These are phyloP conservation scores for Pelargonium nanum DNA, from an alignment of 345 rosid species.

Conservation along the genomic window DNA sequence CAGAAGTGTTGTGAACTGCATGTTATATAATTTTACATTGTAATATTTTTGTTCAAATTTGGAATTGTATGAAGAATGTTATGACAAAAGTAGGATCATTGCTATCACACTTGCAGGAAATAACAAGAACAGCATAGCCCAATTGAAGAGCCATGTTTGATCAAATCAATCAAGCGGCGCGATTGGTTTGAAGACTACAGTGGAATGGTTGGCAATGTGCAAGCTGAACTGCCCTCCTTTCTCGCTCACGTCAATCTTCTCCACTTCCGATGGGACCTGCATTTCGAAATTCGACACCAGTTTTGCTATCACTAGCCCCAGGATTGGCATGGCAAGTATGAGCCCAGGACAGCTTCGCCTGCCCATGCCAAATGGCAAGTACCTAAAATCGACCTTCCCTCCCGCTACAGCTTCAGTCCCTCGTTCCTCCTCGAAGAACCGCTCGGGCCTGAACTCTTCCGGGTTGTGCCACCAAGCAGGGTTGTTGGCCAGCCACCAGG, in stretches of 20 bases:
- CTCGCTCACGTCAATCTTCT: conserved; percentile 39
- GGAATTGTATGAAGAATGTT: background rate
- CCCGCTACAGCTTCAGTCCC: conserved; percentile 35
- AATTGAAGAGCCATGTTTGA: background rate
- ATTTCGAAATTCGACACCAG: conserved; percentile 40
- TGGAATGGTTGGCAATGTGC: conserved; percentile 51
- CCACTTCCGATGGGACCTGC: conserved; percentile 24
- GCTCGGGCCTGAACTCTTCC: conserved; percentile 41
- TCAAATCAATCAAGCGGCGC: too few relatives aligned
- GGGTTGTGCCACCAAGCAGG: conserved; percentile 48
- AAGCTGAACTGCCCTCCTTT: conserved; percentile 67
- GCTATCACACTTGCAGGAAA: too few relatives aligned
- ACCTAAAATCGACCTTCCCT: conserved; percentile 49
- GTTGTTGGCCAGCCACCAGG: conserved; percentile 64
- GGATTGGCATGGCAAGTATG: conserved; percentile 48
- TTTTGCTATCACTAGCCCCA: conserved; percentile 40
- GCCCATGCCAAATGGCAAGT: conserved; percentile 50
- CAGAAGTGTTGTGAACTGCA: too few relatives aligned
- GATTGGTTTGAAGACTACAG: conserved; percentile 36
- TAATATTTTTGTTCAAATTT: too few relatives aligned
- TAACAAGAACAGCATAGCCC: background rate
- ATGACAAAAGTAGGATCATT: too few relatives aligned
- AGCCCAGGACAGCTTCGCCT: conserved; percentile 55
- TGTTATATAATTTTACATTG: too few relatives aligned
- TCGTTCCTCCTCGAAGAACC: conserved; percentile 42